Conservation (phyloP, 805 yeast genomes). For the Candida maesae region DNA sequence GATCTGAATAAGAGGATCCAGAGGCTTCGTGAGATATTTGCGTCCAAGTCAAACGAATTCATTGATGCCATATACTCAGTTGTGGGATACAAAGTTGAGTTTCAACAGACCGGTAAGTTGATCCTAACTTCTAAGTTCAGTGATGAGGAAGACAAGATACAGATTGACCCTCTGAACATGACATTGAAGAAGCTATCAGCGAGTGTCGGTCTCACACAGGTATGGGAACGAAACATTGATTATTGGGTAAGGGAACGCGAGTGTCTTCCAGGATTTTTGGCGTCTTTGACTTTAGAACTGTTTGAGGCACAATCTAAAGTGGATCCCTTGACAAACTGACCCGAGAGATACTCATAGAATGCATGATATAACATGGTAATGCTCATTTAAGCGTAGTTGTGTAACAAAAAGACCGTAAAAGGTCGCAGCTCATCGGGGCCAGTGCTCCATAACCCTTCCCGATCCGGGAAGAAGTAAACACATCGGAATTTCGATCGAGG, state of each 20-base stretch:
- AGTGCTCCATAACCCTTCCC: slow-evolving; percentile 9
- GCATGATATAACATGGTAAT: no score
- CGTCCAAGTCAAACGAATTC: slow-evolving; percentile 67
- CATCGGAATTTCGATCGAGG: background rate
- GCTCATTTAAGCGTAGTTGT: no score
- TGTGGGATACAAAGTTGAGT: slow-evolving; percentile 72
- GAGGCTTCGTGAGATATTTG: slow-evolving; percentile 53
- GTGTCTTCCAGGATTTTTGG: slow-evolving; percentile 73
- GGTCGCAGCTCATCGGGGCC: no score
- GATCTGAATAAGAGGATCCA: slow-evolving; percentile 47
- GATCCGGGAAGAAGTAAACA: slow-evolving; percentile 6
- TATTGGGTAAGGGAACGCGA: slow-evolving; percentile 66
- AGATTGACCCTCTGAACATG: slow-evolving; percentile 52
- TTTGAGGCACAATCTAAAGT: slow-evolving; percentile 29
- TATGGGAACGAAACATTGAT: slow-evolving; percentile 37
- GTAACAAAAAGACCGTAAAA: no score
- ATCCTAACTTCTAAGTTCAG: slow-evolving; percentile 48
- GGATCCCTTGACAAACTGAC: background rate
- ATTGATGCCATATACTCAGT: slow-evolving; percentile 61
- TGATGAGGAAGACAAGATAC: slow-evolving; percentile 44
- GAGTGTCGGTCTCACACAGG: slow-evolving; percentile 39
- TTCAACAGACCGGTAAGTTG: slow-evolving; percentile 52
- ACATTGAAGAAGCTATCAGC: slow-evolving; percentile 40
- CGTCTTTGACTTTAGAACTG: slow-evolving; percentile 66
- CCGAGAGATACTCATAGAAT: no score